Base-by-base conservation (phyloP, 805 yeast genomes). In the Hermanozyma aechmeae region DNA sequence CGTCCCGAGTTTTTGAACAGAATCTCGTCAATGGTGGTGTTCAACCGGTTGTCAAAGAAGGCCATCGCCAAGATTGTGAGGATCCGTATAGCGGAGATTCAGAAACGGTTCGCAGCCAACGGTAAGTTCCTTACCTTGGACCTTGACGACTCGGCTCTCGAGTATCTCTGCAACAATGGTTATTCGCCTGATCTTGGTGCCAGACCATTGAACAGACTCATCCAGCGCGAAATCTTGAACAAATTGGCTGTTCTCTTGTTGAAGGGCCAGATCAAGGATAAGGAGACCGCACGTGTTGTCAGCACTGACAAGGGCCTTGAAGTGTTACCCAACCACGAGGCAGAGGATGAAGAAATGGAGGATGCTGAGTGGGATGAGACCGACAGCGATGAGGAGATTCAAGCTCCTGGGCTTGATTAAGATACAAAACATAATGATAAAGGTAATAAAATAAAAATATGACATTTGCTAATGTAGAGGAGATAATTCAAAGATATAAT, bases 1-100 rank as follows among this genome's bases (percentile, higher is more conserved):
- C 76, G 97, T 55, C 98, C 98, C 4, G 98, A 92, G 59, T 92
- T 92, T 65, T 68, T 92, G 47, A 92, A 92, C 70, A 82, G 98
- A 67, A 89, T 92, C 40, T 79, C 95, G 2, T 83, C 94, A 6
- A 87, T 84, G 43, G 85, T 89, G 17, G 80, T 92, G 14, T 92
- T 92, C 73, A 92, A 92, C 70, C 75, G 95, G 44, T 69, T 92
- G 40, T 83, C 96, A 12, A 80, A 77, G 66, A 79, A 80, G 55
- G 94, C 96, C 2, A 92, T 92, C 41, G 73, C 84, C 43, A 84
- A 83, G 74, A 92, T 92, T 48, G 96, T 92, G 26, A 76, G 75
- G 35, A 78, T 92, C 39, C 73, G 98, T 49, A 61, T 92, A 40
- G 55, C 63, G 33, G 98, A 92, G 55, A 80, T 92, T 35, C 92